A percentile compares a stretch with the other conserved stretches of the same genome.
phyloP scores from a whole-genome alignment of 345 rosid genomes.

The Acer saccharum region DNA sequence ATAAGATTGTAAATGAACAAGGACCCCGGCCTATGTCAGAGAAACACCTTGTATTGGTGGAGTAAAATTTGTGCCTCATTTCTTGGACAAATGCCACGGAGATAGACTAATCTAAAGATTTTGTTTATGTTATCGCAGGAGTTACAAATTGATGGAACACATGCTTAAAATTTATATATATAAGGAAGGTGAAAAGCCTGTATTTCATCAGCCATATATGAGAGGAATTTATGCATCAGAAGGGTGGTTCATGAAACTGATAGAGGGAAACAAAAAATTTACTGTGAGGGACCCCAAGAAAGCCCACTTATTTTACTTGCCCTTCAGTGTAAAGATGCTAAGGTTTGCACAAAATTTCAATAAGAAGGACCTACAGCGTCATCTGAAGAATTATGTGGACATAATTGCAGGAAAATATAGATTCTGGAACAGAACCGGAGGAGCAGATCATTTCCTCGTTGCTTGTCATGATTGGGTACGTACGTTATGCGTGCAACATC shows the following conservation, averaged over 20 bases:
- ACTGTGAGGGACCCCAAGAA: conserved; percentile 70
- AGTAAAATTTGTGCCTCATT: neutral
- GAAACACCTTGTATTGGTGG: neutral
- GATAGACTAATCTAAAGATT: conserved; percentile 2
- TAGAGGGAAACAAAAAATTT: conserved; percentile 75
- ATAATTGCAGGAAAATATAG: conserved; percentile 56
- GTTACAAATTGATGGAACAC: conserved; percentile 81
- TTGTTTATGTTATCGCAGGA: conserved; percentile 46
- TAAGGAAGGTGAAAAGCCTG: conserved; percentile 80
- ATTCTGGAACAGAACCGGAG: conserved; percentile 86
- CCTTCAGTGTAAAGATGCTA: conserved; percentile 62
- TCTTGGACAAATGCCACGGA: neutral
- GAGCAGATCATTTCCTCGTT: conserved; percentile 88
- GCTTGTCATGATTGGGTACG: conserved; percentile 99
- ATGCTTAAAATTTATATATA: conserved; percentile 73
- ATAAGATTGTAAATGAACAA: neutral
- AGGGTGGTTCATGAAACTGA: conserved; percentile 95
- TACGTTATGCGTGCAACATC: conserved; percentile 33
- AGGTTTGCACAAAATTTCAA: conserved; percentile 49
- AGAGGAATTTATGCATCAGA: conserved; percentile 91
- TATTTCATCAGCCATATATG: conserved; percentile 68
- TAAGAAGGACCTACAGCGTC: conserved; percentile 42
- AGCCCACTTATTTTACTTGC: conserved; percentile 89
- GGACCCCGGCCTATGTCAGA: neutral
- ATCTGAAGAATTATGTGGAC: conserved; percentile 57